Base-by-base conservation (phyloP, 2,329 filamentous ascomycete genomes). In the Sclerotinia nivalis region DNA sequence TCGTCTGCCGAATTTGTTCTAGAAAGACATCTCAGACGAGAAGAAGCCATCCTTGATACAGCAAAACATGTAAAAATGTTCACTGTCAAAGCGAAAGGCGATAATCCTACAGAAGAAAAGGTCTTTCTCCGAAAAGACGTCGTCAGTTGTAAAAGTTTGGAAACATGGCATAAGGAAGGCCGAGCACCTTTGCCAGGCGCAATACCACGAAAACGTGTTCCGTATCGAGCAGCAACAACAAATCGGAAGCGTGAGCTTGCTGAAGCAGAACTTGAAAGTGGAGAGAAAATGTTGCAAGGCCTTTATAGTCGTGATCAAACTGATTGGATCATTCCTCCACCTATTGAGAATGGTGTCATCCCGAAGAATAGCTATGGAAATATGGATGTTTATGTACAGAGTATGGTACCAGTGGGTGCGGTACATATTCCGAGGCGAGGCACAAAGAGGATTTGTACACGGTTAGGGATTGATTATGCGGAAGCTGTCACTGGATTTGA, bases 111-210 rank as follows among this genome's bases (percentile, higher is more conserved):
- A 58, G 87, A 92, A 70, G 93, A 97, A 78, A 89, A 92, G 0
- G 93, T 98, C 0, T 98, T 89, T 77, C 85, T 85, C 0, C 89
- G 95, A 47, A 86, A 87, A 67, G 94, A 98, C 74, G 88, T 98
- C 0, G 88, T 94, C 2, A 85, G 87, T 52, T 97, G 96, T 79
- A 94, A 97, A 80, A 96, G 93, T 40, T 91, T 92, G 1, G 96
- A 99, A 79, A 97, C 93, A 1, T 99, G 96, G 96, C 96, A 98
- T 79, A 97, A 97, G 79, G 95, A 97, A 83, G 96, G 96, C 0
- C 88, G 95, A 15, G 90, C 89, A 37, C 89, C 96, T 4, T 85
- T 87, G 37, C 77, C 84, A 0, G 93, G 92, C 4, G 89, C 91
- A 73, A 82, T 88, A 62, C 92, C 96, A 0, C 81, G 97, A 71